Evolutionary conservation across 805 yeast species (phyloP).

Genomic region (Helenozyma rhizophorensis): DNA sequence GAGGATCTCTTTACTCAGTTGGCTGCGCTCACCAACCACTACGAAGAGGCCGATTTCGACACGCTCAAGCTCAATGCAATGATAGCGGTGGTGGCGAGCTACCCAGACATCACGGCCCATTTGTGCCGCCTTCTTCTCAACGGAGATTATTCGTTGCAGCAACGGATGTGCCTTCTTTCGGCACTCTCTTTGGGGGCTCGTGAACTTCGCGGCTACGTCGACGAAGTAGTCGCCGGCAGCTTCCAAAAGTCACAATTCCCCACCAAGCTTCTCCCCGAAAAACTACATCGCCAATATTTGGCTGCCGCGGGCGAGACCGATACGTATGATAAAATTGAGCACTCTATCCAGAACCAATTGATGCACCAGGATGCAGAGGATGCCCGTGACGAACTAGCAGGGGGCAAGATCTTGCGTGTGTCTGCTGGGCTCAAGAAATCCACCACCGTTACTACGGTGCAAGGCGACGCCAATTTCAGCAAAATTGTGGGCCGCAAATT

Average conservation of each 20-base stretch:
- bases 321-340: constrained; percentile 12
- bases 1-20: constrained; percentile 48
- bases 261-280: constrained; percentile 42
- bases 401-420: constrained; percentile 41
- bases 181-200: constrained; percentile 68
- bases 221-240: constrained; percentile 39
- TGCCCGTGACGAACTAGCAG: constrained; percentile 28
- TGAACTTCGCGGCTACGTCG: constrained; percentile 62
- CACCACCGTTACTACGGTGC: background rate
- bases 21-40: constrained; percentile 52
- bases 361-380: constrained; percentile 27
- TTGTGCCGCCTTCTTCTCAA: constrained; percentile 47
- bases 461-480: constrained; percentile 26
- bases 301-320: constrained; percentile 16
- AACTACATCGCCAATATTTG: constrained; percentile 42
- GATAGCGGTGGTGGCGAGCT: constrained; percentile 57
- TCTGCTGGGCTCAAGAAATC: constrained; percentile 32
- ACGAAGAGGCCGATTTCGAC: constrained; percentile 57
- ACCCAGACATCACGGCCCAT: constrained; percentile 39
- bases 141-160: constrained; percentile 81
- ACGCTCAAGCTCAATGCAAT: constrained; percentile 59
- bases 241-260: constrained; percentile 27
- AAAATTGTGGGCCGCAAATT: constrained; percentile 39
- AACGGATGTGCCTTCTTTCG: constrained; percentile 64
- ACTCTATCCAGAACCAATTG: constrained; percentile 27